A percentile compares a stretch with the other conserved stretches of the same genome.
Evolutionary conservation across 768 basidiomycete genomes (phyloP).

Genomic region (Fistulinella prunicolor): DNA sequence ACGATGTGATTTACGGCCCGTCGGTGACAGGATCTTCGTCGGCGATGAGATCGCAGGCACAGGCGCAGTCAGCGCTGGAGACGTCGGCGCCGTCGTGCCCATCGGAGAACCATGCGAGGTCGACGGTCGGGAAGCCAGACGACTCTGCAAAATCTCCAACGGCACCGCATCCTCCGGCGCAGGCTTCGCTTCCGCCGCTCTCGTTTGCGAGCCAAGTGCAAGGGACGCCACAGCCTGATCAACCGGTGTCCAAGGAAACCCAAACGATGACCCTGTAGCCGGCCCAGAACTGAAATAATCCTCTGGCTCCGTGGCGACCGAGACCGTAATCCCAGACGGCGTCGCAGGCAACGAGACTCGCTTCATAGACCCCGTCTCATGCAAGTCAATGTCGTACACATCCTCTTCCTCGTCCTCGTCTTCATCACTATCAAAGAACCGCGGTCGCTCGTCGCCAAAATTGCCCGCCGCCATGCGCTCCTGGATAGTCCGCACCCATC

Average conservation of each 20-base stretch:
- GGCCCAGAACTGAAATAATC: conserved; percentile 20
- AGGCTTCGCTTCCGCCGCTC: conserved; percentile 44
- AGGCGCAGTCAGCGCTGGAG: conserved; percentile 3
- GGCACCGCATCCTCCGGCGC: conserved; percentile 62
- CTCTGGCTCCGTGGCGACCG: conserved; percentile 20
- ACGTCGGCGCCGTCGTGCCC: conserved; percentile 8
- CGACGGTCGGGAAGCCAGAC: conserved; percentile 42
- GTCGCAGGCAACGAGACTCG: conserved; percentile 14
- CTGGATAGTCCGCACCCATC: conserved; percentile 74
- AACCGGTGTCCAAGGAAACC: conserved; percentile 14
- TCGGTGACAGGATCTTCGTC: conserved; percentile 35
- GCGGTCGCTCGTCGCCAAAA: conserved; percentile 59
- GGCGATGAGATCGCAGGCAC: conserved; percentile 22
- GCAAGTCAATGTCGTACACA: conserved; percentile 27
- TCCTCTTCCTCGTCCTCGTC: conserved; percentile 27
- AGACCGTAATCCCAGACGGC: conserved; percentile 21
- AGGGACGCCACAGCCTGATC: conserved; percentile 4
- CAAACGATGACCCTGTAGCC: conserved; percentile 14
- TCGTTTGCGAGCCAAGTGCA: conserved; percentile 28
- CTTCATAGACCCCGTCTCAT: conserved; percentile 25
- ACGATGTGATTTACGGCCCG: conserved; percentile 49
- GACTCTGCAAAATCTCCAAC: conserved; percentile 60
- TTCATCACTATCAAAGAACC: conserved; percentile 50
- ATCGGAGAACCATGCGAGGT: conserved; percentile 31
- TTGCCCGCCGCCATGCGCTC: conserved; percentile 63